Base-by-base conservation (phyloP, 176 grass and related monocot genomes). In the Secale cereale region DNA sequence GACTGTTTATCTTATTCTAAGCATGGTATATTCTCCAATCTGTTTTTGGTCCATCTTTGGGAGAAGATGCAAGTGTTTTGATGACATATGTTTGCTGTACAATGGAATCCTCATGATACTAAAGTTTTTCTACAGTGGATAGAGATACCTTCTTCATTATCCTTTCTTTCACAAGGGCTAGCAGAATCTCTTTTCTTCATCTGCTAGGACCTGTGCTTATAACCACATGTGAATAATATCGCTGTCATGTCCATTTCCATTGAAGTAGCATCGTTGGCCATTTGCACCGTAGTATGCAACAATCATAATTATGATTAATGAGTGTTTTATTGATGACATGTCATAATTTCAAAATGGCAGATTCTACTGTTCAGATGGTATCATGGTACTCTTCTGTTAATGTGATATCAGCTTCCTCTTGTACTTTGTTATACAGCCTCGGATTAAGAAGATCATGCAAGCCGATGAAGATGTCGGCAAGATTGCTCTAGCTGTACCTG, bases 401-500 rank as follows among this genome's bases (percentile, higher is more conserved):
- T 80, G 46, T 90, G 74, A 79, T 74, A 4, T 67, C 8, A 65
- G 3, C 14, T 89, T 73, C 29, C 83, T 76, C 48, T 4, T 56
- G 20, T 86, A 43, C 15, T 62, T 75, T 85, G 16, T 73, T 31
- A 83, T 73, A 64, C 78, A 99, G 97, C 81, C 91, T 37, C 91
- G 93, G 80, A 99, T 99, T 86, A 99, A 99, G 83, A 99, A 99
- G 88, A 99, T 96, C 60, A 99, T 99, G 97, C 97, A 99, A 88
- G 79, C 97, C 46, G 97, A 99, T 86, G 97, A 99, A 83, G 97
- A 99, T 68, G 90, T 99, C 1, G 97, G 97, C 68, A 99, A 99
- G 84, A 99, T 99, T 84, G 93, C 93, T 77, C 71, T 89, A 70
- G 91, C 93, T 63, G 97, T 99, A 72, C 97, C 97, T 90, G 87